Percentiles rank a stretch among this genome's conserved stretches.
These are phyloP conservation scores for Scenedesmus sp. DNA, from an alignment of 163 green algal genomes.

Conservation along the genomic window DNA sequence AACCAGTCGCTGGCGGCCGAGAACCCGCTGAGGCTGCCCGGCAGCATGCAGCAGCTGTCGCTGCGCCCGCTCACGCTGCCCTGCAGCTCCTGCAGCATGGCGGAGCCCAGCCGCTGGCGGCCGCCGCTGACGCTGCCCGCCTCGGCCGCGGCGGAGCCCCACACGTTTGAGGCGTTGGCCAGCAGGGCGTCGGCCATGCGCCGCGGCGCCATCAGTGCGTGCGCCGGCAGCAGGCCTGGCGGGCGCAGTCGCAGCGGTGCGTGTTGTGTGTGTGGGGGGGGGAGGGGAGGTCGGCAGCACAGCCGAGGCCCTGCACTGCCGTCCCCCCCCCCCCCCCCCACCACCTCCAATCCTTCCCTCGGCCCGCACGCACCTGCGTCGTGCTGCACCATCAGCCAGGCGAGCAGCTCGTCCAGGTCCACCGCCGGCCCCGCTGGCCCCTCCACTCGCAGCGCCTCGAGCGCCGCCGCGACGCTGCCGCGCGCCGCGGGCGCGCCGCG, in stretches of 20 bases:
- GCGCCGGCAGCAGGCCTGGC: conserved; percentile 38
- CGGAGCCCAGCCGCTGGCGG: no score
- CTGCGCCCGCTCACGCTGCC: no score
- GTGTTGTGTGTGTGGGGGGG: no score
- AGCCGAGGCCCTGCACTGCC: no score
- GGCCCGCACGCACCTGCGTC: conserved; percentile 25
- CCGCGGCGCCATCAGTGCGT: conserved; percentile 44
- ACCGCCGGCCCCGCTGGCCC: conserved; percentile 21
- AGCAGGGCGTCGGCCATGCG: conserved; percentile 49
- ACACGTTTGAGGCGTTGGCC: conserved; percentile 46
- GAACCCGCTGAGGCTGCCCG: no score
- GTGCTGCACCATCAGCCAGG: conserved; percentile 42
- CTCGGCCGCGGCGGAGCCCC: conserved; percentile 25
- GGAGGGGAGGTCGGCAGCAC: not conserved
- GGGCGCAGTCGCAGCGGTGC: not conserved
- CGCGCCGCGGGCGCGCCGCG: not conserved
- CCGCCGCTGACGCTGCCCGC: not conserved
- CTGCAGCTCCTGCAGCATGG: no score
- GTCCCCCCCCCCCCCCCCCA: no score
- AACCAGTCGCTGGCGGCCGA: no score
- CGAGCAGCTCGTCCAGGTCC: conserved; percentile 52
- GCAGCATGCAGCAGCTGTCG: no score
- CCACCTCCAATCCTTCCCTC: not conserved
- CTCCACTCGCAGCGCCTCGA: conserved; percentile 23
- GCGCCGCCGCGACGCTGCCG: conserved; percentile 10